Conservation (phyloP, 2,329 filamentous ascomycete species). For the Pyrenochaeta sp. region DNA sequence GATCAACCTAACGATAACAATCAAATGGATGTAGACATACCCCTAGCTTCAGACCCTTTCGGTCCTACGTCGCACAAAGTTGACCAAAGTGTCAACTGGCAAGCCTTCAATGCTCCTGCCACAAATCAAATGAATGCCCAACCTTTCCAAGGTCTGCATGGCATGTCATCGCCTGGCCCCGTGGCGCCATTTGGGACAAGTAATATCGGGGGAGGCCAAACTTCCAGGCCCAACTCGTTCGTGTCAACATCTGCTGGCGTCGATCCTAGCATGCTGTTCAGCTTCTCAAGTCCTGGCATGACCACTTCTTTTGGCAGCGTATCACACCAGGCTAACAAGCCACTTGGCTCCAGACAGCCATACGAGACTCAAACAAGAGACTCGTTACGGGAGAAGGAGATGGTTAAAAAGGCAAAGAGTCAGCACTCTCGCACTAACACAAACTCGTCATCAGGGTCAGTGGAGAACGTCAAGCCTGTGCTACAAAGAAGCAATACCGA, state of each 20-base stretch:
- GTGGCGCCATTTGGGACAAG: constrained; percentile 33
- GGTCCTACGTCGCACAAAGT: constrained; percentile 47
- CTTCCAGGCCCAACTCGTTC: constrained; percentile 42
- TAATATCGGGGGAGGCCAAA: constrained; percentile 25
- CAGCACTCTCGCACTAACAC: constrained; percentile 53
- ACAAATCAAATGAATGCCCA: constrained; percentile 44
- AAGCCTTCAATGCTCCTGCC: constrained; percentile 39
- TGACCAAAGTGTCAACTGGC: constrained; percentile 42
- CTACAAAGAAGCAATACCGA: constrained; percentile 59
- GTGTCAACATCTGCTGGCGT: constrained; percentile 52
- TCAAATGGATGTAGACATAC: constrained; percentile 48
- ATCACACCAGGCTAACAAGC: constrained; percentile 26
- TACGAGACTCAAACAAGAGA: constrained; percentile 51
- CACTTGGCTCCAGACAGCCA: constrained; percentile 40
- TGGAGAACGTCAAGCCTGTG: constrained; percentile 39
- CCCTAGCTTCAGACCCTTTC: constrained; percentile 43
- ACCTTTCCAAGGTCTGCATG: constrained; percentile 44
- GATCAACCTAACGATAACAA: constrained; percentile 40
- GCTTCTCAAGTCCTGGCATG: constrained; percentile 46
- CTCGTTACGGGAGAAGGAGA: constrained; percentile 45
- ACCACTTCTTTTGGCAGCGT: constrained; percentile 39
- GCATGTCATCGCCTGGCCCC: constrained; percentile 34
- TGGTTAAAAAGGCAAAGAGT: constrained; percentile 39
- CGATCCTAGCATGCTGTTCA: constrained; percentile 58
- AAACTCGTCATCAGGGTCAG: constrained; percentile 49